Base-by-base conservation (phyloP, 257 asterid species). In the Petunia secreta region DNA sequence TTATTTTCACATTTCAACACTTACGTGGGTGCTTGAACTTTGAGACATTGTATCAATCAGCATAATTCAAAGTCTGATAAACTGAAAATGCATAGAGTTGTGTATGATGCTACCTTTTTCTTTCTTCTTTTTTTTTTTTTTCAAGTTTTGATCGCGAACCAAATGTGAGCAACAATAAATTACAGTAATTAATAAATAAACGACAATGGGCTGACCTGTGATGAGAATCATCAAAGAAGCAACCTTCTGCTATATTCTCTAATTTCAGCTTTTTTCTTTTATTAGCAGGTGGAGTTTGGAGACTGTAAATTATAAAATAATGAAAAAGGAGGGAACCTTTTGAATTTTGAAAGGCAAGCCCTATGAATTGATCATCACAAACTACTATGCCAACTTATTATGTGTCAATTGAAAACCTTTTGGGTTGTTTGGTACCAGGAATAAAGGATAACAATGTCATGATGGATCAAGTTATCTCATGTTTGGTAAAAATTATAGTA, bases 271-370 rank as follows among this genome's bases (percentile, higher is more conserved):
- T 69, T 66, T 9, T 69, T 57, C 16, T 66, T 9, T 69, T 57
- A 46, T 67, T 13, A 67, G 39, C 75, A 1, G 8, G 39, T 43
- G n/a, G 55, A 67, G 39, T 4, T 67, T 34, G 37, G 55, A 8
- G 14, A 38, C 34, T 64, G 48, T 39, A 16, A 13, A 64, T 11
- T 9, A 38, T 39, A 16, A 13, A 64, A 38, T 9, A 38, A 38
- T 37, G 73, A 64, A 65, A 65, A 6, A 50, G 73, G 73, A 65
- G 73, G 50, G 34, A 65, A 65, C 73, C 40, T 68, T n/a, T 16
- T 68, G 75, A 68, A 68, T 68, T 68, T 44, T 68, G 75, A 16
- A 43, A 4, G 4, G 40, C 75, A 68, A 68, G 16, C 75, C 57
- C 57, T 68, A 68, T 25, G 25, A 25, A 25, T 25, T 25, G 25